Percentiles rank a stretch among this genome's conserved stretches.
Conservation (phyloP, 176 grass and related monocot genomes). For the Otatea glauca region DNA sequence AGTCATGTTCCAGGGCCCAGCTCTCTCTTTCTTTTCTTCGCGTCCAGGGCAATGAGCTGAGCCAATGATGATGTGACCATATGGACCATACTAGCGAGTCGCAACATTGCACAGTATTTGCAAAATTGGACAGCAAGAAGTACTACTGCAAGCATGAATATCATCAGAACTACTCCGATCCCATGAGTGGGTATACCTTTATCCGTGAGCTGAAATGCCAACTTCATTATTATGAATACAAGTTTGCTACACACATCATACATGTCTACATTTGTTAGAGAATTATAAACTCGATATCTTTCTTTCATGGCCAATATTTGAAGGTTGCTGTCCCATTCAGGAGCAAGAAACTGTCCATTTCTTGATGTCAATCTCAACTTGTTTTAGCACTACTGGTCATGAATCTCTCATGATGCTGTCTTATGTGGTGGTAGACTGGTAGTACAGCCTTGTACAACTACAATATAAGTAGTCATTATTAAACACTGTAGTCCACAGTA, state of each 20-base stretch:
- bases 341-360: background rate
- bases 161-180: background rate
- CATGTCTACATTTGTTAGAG: background rate
- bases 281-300: background rate
- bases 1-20: slow-evolving; percentile 2
- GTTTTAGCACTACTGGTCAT: no score
- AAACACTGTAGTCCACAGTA: no score
- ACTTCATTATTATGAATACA: background rate
- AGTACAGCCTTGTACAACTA: background rate
- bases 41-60: slow-evolving; percentile 24
- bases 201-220: no score
- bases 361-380: background rate
- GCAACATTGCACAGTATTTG: background rate
- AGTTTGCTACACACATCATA: background rate
- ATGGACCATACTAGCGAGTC: background rate
- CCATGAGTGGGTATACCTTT: background rate
- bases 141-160: background rate
- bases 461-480: background rate
- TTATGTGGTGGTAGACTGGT: background rate
- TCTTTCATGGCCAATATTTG: background rate
- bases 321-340: background rate
- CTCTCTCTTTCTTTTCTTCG: slow-evolving; percentile 15
- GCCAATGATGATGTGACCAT: background rate
- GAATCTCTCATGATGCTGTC: no score
- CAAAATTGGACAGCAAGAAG: background rate